phyloP scores from a whole-genome alignment of 768 basidiomycete genomes.

The Tremella yokohamensis region DNA sequence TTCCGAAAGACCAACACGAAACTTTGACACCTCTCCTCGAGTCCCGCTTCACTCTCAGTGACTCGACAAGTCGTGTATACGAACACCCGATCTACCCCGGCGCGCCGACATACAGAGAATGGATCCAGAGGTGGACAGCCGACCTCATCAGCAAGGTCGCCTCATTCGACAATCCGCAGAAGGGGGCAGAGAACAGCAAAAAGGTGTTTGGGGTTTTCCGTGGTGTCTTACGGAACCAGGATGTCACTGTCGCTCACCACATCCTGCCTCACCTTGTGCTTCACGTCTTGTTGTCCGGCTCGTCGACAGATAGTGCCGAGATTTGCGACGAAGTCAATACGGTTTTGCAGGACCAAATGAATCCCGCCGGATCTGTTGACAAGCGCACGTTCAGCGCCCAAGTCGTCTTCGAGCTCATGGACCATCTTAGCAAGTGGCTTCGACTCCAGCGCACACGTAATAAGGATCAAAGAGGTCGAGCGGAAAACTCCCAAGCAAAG shows the following conservation, averaged over 20 bases:
- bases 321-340: constrained; percentile 73
- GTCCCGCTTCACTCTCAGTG: constrained; percentile 53
- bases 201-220: constrained; percentile 74
- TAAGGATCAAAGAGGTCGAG: constrained; percentile 53
- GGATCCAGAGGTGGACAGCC: constrained; percentile 86
- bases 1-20: constrained; percentile 80
- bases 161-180: constrained; percentile 43
- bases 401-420: constrained; percentile 90
- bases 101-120: constrained; percentile 83
- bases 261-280: constrained; percentile 88
- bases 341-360: constrained; percentile 83
- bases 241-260: constrained; percentile 89
- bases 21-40: constrained; percentile 80
- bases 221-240: constrained; percentile 70
- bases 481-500: constrained; percentile 53
- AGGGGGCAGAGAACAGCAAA: constrained; percentile 54
- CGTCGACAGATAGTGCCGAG: constrained; percentile 58
- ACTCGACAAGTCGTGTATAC: constrained; percentile 50
- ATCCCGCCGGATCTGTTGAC: constrained; percentile 65
- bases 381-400: constrained; percentile 91
- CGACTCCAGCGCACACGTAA: constrained; percentile 63
- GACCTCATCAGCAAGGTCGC: constrained; percentile 63
- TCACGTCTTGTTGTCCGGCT: constrained; percentile 75
- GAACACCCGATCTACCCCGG: constrained; percentile 73
- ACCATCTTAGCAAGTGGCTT: constrained; percentile 89